These are phyloP conservation scores for Miamiensis avidus DNA, from an alignment of 169 alveolate species.

Conservation along the genomic window DNA sequence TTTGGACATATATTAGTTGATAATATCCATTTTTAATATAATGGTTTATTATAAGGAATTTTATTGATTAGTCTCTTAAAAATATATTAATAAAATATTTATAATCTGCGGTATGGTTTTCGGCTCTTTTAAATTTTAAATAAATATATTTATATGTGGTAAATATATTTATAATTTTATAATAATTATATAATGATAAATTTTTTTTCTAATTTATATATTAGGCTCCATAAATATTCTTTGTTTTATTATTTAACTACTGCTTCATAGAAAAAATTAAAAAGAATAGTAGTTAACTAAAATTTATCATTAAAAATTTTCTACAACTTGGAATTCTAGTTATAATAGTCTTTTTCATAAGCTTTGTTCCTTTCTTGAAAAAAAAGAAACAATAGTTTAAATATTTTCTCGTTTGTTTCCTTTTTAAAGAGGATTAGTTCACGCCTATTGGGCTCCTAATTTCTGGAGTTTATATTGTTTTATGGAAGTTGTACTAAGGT, in stretches of 20 bases:
- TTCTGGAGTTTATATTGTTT: slow-evolving; percentile 85
- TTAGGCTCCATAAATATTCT: slow-evolving; percentile 57
- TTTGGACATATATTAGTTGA: slow-evolving; percentile 62
- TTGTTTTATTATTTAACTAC: slow-evolving; percentile 29
- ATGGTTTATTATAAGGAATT: slow-evolving; percentile 69
- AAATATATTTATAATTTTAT: slow-evolving; percentile 29
- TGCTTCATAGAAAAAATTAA: slow-evolving; percentile 27
- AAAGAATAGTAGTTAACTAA: not conserved
- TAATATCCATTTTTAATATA: slow-evolving; percentile 78
- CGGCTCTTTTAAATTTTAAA: slow-evolving; percentile 60
- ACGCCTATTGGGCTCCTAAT: slow-evolving; percentile 91
- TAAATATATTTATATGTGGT: slow-evolving; percentile 69
- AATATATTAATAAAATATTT: slow-evolving; percentile 52
- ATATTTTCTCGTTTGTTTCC: slow-evolving; percentile 82
- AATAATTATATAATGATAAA: not conserved
- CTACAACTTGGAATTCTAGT: slow-evolving; percentile 27
- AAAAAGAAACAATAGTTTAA: slow-evolving; percentile 4
- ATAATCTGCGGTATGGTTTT: slow-evolving; percentile 52
- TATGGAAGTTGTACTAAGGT: slow-evolving; percentile 56
- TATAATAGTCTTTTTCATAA: slow-evolving; percentile 37
- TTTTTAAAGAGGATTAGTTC: slow-evolving; percentile 87
- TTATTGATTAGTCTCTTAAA: slow-evolving; percentile 50
- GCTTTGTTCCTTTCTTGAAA: slow-evolving; percentile 53
- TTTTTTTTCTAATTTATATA: not conserved
- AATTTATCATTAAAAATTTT: slow-evolving; percentile 26